Base-by-base conservation (phyloP, 1,139 yeast genomes). In the Candida neerlandica region DNA sequence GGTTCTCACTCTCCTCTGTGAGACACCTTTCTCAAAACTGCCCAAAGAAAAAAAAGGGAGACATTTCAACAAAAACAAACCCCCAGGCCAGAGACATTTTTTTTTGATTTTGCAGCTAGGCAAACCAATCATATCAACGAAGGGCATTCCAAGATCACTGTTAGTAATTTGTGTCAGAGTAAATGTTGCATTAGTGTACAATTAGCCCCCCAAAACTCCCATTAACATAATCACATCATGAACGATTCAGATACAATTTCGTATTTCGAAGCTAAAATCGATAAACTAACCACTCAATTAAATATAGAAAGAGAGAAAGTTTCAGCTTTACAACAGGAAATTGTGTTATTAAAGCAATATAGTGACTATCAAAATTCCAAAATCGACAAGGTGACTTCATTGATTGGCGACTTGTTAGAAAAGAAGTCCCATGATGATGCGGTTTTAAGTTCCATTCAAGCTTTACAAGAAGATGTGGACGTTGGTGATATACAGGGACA, bases 321-420 rank as follows among this genome's bases (percentile, higher is more conserved):
- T 2, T 54, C 56, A 16, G 48, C 64, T 9, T 56, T 71, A 15
- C 61, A 58, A 47, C 70, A 70, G 47, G 78, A 74, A 48, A 58
- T 74, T 32, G 63, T 65, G 23, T 70, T 69, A 53, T 60, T 75
- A 39, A 67, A 75, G 45, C 75, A 69, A 43, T 60, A 73, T 19
- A 60, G 74, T 39, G 77, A 71, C 18, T 71, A 64, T 56, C 79
- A 75, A 54, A 68, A 66, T 56, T 61, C 59, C 52, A 72, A 72
- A 55, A 66, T 75, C 46, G 78, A 75, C 46, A 73, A 73, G 58
- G 61, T 75, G 51, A 65, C 75, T 30, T 55, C 60, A 37, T 58
- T 72, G 47, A 62, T 73, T 41, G 55, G 64, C 29, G 75, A 72
- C 21, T 58, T 67, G 49, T 58, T 70, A 43, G 74, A 69, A 44